phyloP scores from a whole-genome alignment of 2,329 filamentous ascomycete species.

The Aspergillus quadrilineatus region DNA sequence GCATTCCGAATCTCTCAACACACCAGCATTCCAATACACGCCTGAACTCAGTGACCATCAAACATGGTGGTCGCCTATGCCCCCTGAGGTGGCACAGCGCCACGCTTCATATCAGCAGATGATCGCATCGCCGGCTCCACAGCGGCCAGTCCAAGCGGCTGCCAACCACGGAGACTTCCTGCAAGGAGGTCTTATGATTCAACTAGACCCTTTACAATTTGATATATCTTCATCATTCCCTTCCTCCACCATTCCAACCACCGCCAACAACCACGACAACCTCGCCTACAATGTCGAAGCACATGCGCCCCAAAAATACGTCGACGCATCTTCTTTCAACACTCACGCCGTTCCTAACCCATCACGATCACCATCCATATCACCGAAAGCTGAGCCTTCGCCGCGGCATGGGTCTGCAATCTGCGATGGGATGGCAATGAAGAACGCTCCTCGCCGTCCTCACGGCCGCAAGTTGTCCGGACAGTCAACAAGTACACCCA shows the following conservation, averaged over 20 bases:
- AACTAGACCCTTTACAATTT: constrained; percentile 37
- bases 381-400: constrained; percentile 34
- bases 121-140: constrained; percentile 35
- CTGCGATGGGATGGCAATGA: constrained; percentile 29
- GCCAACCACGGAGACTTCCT: constrained; percentile 34
- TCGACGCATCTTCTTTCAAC: constrained; percentile 30
- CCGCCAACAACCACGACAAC: constrained; percentile 16
- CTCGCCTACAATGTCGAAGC: constrained; percentile 21
- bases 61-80: constrained; percentile 43
- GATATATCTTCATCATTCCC: constrained; percentile 34
- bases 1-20: constrained; percentile 40
- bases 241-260: constrained; percentile 24
- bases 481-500: constrained; percentile 33
- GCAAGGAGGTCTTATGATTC: constrained; percentile 43
- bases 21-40: constrained; percentile 39
- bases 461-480: constrained; percentile 44
- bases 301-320: constrained; percentile 25
- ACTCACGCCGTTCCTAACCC: constrained; percentile 28
- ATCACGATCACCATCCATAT: constrained; percentile 41
- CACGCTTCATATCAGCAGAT: constrained; percentile 38
- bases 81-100: constrained; percentile 35
- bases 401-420: constrained; percentile 28
- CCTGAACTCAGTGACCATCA: constrained; percentile 41
- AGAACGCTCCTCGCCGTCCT: constrained; percentile 36
- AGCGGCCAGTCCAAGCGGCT: constrained; percentile 31